These are phyloP conservation scores for Brassica nigra DNA, from an alignment of 345 rosid species.

Conservation along the genomic window DNA sequence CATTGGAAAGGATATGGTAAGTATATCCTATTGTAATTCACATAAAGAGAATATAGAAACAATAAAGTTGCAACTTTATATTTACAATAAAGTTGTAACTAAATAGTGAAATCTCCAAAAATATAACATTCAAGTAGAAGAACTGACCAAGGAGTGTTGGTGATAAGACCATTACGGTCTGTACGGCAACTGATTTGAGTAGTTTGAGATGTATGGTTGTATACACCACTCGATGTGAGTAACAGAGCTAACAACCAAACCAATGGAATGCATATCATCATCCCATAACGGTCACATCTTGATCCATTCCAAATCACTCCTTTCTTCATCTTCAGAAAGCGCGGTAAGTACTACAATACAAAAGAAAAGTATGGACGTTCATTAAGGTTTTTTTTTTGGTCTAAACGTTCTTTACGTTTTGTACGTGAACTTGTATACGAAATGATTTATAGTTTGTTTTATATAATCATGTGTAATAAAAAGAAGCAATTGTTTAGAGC, in stretches of 20 bases:
- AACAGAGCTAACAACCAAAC: constrained; percentile 54
- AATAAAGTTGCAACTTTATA: too few species aligned
- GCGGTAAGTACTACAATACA: constrained; percentile 53
- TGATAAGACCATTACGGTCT: constrained; percentile 64
- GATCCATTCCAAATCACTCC: constrained; percentile 30
- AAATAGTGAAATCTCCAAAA: neutral
- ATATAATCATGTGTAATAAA: neutral
- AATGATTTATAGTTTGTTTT: neutral
- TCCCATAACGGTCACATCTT: constrained; percentile 54
- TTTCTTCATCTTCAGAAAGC: constrained; percentile 41
- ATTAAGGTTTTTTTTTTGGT: neutral
- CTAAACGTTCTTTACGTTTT: neutral
- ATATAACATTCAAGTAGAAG: neutral
- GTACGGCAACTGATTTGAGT: constrained; percentile 76
- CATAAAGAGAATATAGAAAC: neutral
- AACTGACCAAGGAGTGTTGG: constrained; percentile 61
- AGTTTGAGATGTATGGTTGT: constrained; percentile 46
- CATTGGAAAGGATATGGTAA: constrained; percentile 78
- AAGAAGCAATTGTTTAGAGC: neutral
- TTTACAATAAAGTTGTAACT: neutral
- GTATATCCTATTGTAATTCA: constrained; percentile 51
- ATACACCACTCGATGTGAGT: constrained; percentile 56
- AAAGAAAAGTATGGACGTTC: neutral
- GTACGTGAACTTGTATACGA: neutral
- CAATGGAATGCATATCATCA: constrained; percentile 51